Conservation (phyloP, 148 eudicot genomes). For the Tetragonia tetragonoides region DNA sequence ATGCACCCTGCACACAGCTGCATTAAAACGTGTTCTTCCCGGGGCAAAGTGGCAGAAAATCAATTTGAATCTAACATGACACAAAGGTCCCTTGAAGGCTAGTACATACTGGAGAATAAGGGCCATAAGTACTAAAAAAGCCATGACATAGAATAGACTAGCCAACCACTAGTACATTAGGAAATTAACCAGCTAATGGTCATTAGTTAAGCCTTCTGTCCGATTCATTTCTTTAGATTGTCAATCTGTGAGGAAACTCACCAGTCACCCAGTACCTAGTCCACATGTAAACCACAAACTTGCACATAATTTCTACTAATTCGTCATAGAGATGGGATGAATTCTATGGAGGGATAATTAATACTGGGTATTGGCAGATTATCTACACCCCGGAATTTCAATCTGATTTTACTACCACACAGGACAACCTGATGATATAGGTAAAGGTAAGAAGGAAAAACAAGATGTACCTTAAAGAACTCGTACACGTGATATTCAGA, state of each 20-base stretch:
- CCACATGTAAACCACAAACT: neutral
- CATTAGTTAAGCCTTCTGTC: neutral
- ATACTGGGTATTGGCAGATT: neutral
- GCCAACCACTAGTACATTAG: neutral
- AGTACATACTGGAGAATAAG: neutral
- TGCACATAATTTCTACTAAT: neutral
- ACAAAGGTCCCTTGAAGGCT: neutral
- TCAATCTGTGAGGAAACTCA: neutral
- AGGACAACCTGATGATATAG: neutral
- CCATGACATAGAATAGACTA: neutral
- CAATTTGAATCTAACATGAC: neutral
- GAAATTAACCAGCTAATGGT: neutral
- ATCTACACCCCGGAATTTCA: neutral
- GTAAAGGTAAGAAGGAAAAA: neutral
- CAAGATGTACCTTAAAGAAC: constrained; percentile 58
- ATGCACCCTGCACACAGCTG: neutral
- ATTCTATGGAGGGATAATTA: neutral
- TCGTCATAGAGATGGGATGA: neutral
- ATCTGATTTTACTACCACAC: neutral
- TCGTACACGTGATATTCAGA: constrained; percentile 86
- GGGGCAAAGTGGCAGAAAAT: neutral
- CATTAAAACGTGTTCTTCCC: neutral
- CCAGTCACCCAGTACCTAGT: neutral
- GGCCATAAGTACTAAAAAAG: neutral
- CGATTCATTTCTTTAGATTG: neutral